Conservation (phyloP, 106 monocot genomes). For the Hemerocallis citrina region DNA sequence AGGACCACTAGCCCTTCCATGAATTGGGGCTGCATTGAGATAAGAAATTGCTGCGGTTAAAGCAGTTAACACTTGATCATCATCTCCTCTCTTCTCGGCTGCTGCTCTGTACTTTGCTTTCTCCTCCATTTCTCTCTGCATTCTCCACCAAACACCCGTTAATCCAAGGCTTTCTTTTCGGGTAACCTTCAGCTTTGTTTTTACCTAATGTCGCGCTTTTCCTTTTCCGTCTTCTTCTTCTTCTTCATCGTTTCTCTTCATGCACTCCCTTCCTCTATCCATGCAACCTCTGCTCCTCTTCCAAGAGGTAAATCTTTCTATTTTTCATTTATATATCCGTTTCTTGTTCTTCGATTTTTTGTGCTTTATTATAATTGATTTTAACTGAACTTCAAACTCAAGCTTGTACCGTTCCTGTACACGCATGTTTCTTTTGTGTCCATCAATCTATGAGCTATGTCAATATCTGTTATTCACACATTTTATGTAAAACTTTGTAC, state of each 20-base stretch:
- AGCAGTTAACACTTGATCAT: no score
- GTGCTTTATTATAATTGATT: not conserved
- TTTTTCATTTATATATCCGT: not conserved
- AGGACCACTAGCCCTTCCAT: no score
- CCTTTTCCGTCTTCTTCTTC: not conserved
- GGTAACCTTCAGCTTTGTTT: not conserved
- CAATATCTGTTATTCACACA: no score
- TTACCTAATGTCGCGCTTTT: not conserved
- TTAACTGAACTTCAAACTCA: not conserved
- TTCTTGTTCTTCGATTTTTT: not conserved
- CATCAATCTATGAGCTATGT: no score
- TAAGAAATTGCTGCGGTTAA: no score
- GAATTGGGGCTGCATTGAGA: no score
- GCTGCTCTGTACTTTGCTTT: not conserved
- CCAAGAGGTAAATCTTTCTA: slow-evolving; percentile 1
- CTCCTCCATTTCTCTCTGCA: not conserved
- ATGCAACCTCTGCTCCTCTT: not conserved
- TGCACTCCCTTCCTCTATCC: not conserved
- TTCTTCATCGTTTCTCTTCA: not conserved
- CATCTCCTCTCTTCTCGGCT: not conserved
- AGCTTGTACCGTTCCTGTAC: no score
- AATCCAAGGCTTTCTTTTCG: not conserved
- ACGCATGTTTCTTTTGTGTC: no score
- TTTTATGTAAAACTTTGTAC: no score
- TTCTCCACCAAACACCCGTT: not conserved